Base-by-base conservation (phyloP, 768 basidiomycete species). In the Butyriboletus loyo region DNA sequence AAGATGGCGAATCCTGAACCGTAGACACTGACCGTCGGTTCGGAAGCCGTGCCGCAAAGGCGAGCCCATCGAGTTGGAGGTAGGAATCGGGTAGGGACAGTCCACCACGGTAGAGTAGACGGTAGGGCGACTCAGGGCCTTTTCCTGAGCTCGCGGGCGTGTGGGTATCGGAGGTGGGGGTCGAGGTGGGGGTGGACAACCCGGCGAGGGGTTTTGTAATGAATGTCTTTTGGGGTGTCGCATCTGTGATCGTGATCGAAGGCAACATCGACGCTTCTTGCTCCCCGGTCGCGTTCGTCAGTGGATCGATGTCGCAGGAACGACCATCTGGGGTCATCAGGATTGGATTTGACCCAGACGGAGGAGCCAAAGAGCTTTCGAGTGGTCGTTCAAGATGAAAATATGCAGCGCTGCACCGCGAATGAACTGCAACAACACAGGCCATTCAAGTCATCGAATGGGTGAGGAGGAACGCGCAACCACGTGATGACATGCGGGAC, bases 101-200 rank as follows among this genome's bases (percentile, higher is more conserved):
- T 1, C 87, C 79, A 8, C 89, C 89, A 46, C 89, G 84, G 62
- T 89, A 91, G 24, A 91, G 78, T 0, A 89, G 77, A 36, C 89
- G 85, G 56, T 63, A 64, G 7, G 38, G 45, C 2, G 44, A 38
- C 35, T 62, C 54, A 19, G 27, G 22, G 8, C 28, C 17, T 14
- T 55, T 63, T n/a, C 34, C 22, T 2, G 54, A 45, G 40, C 42
- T 44, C 4, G 34, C 42, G 11, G 55, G 43, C 0, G 52, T 53
- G 3, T 30, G 40, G 5, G 44, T n/a, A 11, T 49, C 24, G 7
- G 59, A 39, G 5, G 28, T 7, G 31, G 8, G 32, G n/a, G 28
- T 15, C 14, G 56, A 49, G 22, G 56, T 45, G 14, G 55, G 50
- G 6, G 49, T 61, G 5, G 38, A 46, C 19, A 24, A 21, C 7